Percentiles rank a stretch among this genome's conserved stretches.
phyloP scores from a whole-genome alignment of 768 basidiomycete genomes.

The Mycena crocata region DNA sequence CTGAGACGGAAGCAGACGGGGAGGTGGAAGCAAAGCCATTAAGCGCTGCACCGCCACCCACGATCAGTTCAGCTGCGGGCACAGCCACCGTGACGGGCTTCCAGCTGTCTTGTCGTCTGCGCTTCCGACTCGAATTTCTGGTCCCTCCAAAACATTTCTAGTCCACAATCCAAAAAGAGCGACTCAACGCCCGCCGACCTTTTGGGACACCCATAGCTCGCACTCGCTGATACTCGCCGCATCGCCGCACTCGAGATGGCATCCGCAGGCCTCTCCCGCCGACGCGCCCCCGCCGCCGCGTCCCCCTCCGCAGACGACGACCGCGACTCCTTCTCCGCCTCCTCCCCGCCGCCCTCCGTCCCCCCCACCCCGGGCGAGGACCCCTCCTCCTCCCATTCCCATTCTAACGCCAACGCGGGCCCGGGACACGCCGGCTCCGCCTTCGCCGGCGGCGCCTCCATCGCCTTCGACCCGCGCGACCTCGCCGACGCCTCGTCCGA shows the following conservation, averaged over 20 bases:
- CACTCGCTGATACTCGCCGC: background rate
- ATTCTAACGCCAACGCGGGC: conserved; percentile 35
- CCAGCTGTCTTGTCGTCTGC: no score
- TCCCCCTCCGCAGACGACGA: conserved; percentile 10
- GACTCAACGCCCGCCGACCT: no score
- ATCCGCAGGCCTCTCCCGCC: conserved; percentile 13
- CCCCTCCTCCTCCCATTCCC: conserved; percentile 38
- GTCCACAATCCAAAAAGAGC: no score
- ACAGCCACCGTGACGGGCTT: no score
- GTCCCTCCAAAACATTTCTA: no score
- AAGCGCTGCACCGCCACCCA: no score
- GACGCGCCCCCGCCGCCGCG: conserved; percentile 16
- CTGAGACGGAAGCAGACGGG: no score
- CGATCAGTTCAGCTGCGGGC: no score
- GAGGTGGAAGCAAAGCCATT: no score
- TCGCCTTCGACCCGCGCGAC: conserved; percentile 96
- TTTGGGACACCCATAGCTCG: background rate
- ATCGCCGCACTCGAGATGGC: background rate
- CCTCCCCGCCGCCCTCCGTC: conserved; percentile 41
- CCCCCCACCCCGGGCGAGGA: background rate
- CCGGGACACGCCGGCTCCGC: conserved; percentile 80
- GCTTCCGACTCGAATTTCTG: no score
- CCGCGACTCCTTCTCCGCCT: conserved; percentile 37
- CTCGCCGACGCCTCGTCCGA: conserved; percentile 76
- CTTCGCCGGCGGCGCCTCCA: conserved; percentile 86